Conservation (phyloP, 164 flowering plant genomes). For the Vitis riparia region DNA sequence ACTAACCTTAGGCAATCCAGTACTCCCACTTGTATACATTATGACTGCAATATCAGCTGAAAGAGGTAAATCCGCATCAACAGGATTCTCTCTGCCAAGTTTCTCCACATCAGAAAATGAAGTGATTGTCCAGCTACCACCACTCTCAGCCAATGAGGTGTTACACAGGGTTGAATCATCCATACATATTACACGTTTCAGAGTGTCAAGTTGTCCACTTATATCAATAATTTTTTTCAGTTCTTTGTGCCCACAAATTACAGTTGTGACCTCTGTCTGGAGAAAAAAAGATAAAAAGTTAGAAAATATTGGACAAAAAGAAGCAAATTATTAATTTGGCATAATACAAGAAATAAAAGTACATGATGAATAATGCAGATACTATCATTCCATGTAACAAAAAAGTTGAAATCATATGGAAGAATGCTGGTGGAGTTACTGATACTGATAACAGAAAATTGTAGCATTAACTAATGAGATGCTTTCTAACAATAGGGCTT, state of each 20-base stretch:
- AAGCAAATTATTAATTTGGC: not conserved
- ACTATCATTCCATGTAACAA: too few relatives aligned
- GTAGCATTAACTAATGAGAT: too few relatives aligned
- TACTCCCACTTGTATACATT: conserved; percentile 99
- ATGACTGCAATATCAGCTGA: conserved; percentile 91
- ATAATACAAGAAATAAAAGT: too few relatives aligned
- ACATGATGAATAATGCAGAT: too few relatives aligned
- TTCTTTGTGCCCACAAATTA: conserved; percentile 88
- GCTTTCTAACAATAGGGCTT: too few relatives aligned
- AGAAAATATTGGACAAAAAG: not conserved
- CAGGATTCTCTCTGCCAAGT: conserved; percentile 70
- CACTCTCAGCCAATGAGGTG: conserved; percentile 34
- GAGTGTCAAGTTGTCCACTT: conserved; percentile 84
- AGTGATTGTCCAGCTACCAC: conserved; percentile 48
- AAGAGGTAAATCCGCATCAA: conserved; percentile 68
- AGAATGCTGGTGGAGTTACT: too few relatives aligned
- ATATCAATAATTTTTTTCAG: conserved; percentile 70
- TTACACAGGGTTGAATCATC: conserved; percentile 60
- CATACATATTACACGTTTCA: conserved; percentile 80
- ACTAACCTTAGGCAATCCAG: conserved; percentile 96
- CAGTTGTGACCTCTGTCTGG: conserved; percentile 96
- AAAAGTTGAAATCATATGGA: too few relatives aligned
- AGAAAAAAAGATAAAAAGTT: conserved; percentile 11
- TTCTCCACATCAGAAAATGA: conserved; percentile 65
- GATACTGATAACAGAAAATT: too few relatives aligned